These are phyloP conservation scores for Fragilaria crotonensis DNA, from an alignment of 108 stramenopile species.

Conservation along the genomic window DNA sequence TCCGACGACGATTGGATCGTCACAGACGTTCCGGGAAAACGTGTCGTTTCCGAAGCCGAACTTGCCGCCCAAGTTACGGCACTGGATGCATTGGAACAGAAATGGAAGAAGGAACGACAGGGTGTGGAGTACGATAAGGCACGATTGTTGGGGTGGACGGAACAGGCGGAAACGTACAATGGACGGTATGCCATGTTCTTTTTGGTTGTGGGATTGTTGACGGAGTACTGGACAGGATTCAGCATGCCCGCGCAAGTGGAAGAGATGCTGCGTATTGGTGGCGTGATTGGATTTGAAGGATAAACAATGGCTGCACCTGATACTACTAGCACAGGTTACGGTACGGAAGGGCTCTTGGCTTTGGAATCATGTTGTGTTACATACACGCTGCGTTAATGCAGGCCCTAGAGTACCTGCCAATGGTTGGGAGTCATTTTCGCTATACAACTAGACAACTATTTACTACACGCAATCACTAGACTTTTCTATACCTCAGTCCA, in stretches of 20 bases:
- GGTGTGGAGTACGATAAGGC: conserved; percentile 59
- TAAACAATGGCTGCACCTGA: too few relatives aligned
- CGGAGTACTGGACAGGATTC: conserved; percentile 87
- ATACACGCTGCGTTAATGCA: too few relatives aligned
- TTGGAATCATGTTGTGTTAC: too few relatives aligned
- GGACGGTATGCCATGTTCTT: conserved; percentile 93
- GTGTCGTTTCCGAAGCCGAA: conserved; percentile 70
- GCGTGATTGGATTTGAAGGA: conserved; percentile 67
- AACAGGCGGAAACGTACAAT: conserved; percentile 74
- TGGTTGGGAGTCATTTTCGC: too few relatives aligned
- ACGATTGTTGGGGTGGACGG: conserved; percentile 62
- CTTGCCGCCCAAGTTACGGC: conserved; percentile 76
- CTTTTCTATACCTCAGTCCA: too few relatives aligned
- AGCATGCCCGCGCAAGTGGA: conserved; percentile 88
- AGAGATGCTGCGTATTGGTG: conserved; percentile 83
- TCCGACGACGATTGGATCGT: conserved; percentile 80
- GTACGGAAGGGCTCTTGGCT: too few relatives aligned
- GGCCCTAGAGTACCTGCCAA: too few relatives aligned
- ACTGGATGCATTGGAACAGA: conserved; percentile 61
- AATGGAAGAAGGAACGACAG: conserved; percentile 55
- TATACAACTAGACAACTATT: too few relatives aligned
- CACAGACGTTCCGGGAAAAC: conserved; percentile 78
- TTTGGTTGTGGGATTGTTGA: conserved; percentile 85
- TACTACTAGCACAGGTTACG: too few relatives aligned
- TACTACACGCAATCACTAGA: too few relatives aligned